Evolutionary conservation across 306 rosid genomes (phyloP).

Genomic region (Hylodesmum podocarpum): DNA sequence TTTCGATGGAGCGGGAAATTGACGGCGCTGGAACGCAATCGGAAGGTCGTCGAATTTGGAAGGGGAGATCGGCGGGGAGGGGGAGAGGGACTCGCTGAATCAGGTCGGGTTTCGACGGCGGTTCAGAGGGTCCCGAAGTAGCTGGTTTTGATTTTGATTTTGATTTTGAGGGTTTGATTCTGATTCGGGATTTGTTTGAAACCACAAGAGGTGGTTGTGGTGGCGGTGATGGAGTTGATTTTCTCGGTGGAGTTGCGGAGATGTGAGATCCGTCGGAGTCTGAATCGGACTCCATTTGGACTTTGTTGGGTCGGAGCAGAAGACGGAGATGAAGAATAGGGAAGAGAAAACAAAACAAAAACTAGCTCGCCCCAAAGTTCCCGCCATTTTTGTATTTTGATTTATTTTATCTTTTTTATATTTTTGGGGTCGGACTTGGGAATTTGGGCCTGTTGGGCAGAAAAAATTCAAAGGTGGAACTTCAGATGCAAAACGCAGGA

Average conservation of each 20-base stretch:
- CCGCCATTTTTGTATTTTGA: conserved; percentile 19
- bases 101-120: background rate
- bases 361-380: background rate
- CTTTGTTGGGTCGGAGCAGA: conserved; percentile 2
- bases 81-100: conserved; percentile 12
- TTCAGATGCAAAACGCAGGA: no score
- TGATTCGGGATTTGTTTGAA: conserved; percentile 31
- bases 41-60: conserved; percentile 62
- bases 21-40: conserved; percentile 37
- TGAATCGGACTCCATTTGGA: conserved; percentile 56
- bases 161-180: conserved; percentile 43
- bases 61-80: conserved; percentile 46
- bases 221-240: conserved; percentile 34
- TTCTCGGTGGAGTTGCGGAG: conserved; percentile 88
- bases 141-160: conserved; percentile 38
- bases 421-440: background rate
- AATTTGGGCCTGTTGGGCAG: background rate
- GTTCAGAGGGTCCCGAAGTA: conserved; percentile 27
- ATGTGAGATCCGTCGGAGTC: conserved; percentile 83
- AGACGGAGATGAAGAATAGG: background rate
- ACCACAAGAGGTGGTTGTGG: conserved; percentile 19
- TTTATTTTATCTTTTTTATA: background rate
- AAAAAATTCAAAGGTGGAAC: no score
- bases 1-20: conserved; percentile 44
- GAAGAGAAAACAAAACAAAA: background rate